Conservation (phyloP, 2,329 filamentous ascomycete species). For the Sclerotinia nivalis region DNA sequence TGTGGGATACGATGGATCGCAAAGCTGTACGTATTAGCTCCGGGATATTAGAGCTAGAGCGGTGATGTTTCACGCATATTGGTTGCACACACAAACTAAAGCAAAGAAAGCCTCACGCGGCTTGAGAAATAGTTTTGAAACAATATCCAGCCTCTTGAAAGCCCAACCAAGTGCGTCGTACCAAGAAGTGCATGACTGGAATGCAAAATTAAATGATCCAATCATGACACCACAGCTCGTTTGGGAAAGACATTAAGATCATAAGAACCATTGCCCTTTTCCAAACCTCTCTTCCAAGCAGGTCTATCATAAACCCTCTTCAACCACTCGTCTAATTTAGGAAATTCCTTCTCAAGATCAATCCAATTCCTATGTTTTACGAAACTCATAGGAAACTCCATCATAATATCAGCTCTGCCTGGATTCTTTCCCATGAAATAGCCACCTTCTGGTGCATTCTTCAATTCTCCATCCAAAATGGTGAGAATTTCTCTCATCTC, state of each 20-base stretch:
- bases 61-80: neutral
- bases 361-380: constrained; percentile 38
- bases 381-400: constrained; percentile 40
- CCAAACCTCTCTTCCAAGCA: constrained; percentile 37
- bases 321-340: constrained; percentile 39
- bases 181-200: neutral
- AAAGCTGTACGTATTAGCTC: neutral
- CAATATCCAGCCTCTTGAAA: neutral
- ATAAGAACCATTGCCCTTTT: constrained; percentile 39
- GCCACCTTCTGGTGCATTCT: constrained; percentile 28
- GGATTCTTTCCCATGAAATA: constrained; percentile 37
- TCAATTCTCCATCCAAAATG: constrained; percentile 32
- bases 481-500: constrained; percentile 27
- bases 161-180: no score
- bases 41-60: neutral
- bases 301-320: constrained; percentile 35
- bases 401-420: constrained; percentile 41
- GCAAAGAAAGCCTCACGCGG: neutral
- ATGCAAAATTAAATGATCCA: neutral
- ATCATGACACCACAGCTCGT: neutral
- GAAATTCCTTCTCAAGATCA: constrained; percentile 39
- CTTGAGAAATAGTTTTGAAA: neutral
- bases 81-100: neutral
- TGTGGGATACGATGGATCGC: neutral
- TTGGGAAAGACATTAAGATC: constrained; percentile 34